Conservation (phyloP, 495 filamentous ascomycete genomes). For the Halenospora varia region DNA sequence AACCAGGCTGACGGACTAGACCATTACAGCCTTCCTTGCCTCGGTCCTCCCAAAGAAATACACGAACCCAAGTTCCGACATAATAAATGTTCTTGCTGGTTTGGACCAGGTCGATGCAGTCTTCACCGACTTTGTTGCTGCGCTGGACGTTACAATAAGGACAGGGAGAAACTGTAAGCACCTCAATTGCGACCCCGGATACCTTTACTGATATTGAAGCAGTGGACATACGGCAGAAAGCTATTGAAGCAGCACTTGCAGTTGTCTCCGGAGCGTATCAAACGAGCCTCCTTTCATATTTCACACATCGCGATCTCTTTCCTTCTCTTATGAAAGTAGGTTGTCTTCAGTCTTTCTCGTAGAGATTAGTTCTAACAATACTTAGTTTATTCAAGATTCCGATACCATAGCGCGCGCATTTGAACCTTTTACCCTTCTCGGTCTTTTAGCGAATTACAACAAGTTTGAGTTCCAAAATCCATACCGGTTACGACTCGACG, state of each 20-base stretch:
- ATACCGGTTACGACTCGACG: conserved; percentile 89
- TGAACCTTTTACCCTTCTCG: conserved; percentile 77
- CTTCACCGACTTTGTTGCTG: conserved; percentile 82
- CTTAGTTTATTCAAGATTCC: conserved; percentile 80
- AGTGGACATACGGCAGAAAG: conserved; percentile 75
- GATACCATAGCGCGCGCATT: conserved; percentile 58
- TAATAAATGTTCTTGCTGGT: conserved; percentile 84
- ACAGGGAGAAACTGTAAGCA: conserved; percentile 67
- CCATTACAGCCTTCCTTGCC: conserved; percentile 82
- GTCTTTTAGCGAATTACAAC: conserved; percentile 95
- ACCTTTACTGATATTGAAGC: conserved; percentile 3
- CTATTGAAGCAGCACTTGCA: conserved; percentile 74
- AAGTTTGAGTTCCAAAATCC: conserved; percentile 99
- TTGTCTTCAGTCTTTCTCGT: background rate
- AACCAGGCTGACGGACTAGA: conserved; percentile 46
- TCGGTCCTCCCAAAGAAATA: conserved; percentile 82
- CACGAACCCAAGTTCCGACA: conserved; percentile 92
- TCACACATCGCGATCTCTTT: conserved; percentile 92
- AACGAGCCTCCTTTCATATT: conserved; percentile 89
- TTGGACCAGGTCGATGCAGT: conserved; percentile 80
- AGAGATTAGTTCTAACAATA: conserved; percentile 6
- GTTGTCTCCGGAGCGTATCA: conserved; percentile 91
- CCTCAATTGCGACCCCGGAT: background rate
- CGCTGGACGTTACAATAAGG: conserved; percentile 76
- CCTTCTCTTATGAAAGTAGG: conserved; percentile 90